Conservation (phyloP, 2,329 filamentous ascomycete genomes). For the Sporothrix dimorphospora region DNA sequence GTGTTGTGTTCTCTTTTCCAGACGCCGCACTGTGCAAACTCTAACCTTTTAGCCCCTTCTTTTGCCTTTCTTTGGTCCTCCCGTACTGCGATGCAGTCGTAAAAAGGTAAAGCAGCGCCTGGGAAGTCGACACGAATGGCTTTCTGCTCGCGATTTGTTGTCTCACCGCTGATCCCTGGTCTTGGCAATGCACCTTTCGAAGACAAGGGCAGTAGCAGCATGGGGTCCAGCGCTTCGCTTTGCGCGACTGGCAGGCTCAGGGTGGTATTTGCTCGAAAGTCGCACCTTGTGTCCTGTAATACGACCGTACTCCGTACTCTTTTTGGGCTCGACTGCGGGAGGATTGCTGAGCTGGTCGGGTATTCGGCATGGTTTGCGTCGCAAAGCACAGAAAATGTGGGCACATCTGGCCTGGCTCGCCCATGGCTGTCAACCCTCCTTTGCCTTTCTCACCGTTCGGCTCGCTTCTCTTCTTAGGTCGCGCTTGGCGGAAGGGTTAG, state of each 20-base stretch:
- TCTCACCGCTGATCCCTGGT: not conserved
- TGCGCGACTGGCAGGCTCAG: not conserved
- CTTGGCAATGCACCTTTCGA: conserved; percentile 2
- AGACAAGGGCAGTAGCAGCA: not conserved
- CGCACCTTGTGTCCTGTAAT: not conserved
- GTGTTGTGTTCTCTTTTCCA: not conserved
- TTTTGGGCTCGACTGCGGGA: not conserved
- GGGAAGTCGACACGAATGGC: not conserved
- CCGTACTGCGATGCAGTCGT: not conserved
- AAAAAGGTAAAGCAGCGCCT: not conserved
- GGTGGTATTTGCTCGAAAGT: not conserved
- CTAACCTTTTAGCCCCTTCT: not conserved
- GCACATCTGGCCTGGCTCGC: not conserved
- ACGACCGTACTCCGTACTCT: not conserved
- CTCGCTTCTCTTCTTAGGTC: not conserved
- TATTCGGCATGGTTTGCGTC: conserved; percentile 1
- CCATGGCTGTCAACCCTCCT: not conserved
- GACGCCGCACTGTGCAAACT: not conserved
- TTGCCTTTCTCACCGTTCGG: not conserved
- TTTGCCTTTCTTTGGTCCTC: not conserved
- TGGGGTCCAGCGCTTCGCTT: not conserved
- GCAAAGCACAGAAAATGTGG: not conserved
- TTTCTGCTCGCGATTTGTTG: not conserved
- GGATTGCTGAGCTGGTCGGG: not conserved
- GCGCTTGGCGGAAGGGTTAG: conserved; percentile 19